Conservation (phyloP, 2,329 filamentous ascomycete genomes). For the Mariannaea sp. region DNA sequence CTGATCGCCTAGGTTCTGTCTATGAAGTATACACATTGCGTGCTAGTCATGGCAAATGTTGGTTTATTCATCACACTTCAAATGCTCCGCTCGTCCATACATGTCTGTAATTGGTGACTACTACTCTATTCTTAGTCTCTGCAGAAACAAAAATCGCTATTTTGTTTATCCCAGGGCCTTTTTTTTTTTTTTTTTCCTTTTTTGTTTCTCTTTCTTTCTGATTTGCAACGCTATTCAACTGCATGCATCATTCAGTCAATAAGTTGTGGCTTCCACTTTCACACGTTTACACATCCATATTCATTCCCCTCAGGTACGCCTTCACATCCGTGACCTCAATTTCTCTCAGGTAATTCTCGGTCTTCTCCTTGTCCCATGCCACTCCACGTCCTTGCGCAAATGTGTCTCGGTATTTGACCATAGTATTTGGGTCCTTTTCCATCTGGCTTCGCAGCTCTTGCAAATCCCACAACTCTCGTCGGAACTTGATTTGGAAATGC, state of each 20-base stretch:
- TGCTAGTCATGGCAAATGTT: neutral
- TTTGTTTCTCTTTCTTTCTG: no score
- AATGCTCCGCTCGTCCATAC: constrained; percentile 1
- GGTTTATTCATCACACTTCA: neutral
- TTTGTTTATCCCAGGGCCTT: no score
- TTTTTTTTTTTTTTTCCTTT: no score
- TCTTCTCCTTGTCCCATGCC: constrained; percentile 59
- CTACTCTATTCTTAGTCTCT: no score
- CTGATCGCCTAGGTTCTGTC: neutral
- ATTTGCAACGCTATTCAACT: no score
- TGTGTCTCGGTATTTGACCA: constrained; percentile 65
- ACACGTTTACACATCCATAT: neutral
- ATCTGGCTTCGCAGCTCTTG: constrained; percentile 52
- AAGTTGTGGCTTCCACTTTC: no score
- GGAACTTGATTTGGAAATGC: constrained; percentile 46
- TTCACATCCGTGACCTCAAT: constrained; percentile 52
- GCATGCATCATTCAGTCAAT: no score
- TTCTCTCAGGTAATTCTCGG: constrained; percentile 56
- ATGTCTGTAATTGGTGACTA: neutral
- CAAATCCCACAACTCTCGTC: constrained; percentile 55
- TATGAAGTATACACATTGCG: neutral
- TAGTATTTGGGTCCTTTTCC: constrained; percentile 50
- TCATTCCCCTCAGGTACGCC: constrained; percentile 42
- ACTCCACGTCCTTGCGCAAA: constrained; percentile 65
- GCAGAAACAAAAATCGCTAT: no score